Conservation (phyloP, 768 basidiomycete species). For the Rhizopogon salebrosus region DNA sequence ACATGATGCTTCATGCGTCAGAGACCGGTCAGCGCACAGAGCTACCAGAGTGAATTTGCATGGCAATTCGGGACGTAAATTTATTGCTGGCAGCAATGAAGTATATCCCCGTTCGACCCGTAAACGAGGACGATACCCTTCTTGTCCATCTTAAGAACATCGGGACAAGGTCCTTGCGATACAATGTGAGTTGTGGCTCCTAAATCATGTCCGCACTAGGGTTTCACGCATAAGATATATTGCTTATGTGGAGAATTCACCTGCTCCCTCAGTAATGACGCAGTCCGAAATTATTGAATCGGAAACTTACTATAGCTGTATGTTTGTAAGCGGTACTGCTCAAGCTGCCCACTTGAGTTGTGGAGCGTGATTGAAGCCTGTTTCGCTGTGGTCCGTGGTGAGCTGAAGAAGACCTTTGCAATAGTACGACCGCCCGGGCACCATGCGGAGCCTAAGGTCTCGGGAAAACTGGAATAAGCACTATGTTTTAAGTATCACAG, state of each 20-base stretch:
- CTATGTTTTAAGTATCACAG: background rate
- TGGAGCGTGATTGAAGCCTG: constrained; percentile 93
- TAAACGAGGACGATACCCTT: constrained; percentile 70
- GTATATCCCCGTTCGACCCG: constrained; percentile 68
- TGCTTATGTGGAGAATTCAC: constrained; percentile 3
- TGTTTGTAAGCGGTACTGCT: constrained; percentile 80
- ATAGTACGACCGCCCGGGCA: constrained; percentile 97
- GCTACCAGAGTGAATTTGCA: constrained; percentile 67
- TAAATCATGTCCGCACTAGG: constrained; percentile 12
- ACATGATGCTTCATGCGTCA: constrained; percentile 83
- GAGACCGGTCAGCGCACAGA: constrained; percentile 66
- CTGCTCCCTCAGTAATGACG: constrained; percentile 52
- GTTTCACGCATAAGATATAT: constrained; percentile 6
- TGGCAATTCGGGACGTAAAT: constrained; percentile 52
- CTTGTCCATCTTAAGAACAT: constrained; percentile 89
- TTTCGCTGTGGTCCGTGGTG: constrained; percentile 75
- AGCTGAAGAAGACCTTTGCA: constrained; percentile 84
- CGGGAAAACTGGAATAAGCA: constrained; percentile 1
- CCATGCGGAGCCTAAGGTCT: constrained; percentile 90
- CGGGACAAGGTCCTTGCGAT: constrained; percentile 89
- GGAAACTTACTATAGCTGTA: constrained; percentile 90
- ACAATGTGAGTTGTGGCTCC: constrained; percentile 50
- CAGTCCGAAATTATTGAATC: constrained; percentile 72
- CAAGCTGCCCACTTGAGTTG: constrained; percentile 83
- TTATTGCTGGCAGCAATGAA: constrained; percentile 72